Evolutionary conservation across 2,329 filamentous ascomycete species (phyloP).

Genomic region (Echinosphaeria canescens): DNA sequence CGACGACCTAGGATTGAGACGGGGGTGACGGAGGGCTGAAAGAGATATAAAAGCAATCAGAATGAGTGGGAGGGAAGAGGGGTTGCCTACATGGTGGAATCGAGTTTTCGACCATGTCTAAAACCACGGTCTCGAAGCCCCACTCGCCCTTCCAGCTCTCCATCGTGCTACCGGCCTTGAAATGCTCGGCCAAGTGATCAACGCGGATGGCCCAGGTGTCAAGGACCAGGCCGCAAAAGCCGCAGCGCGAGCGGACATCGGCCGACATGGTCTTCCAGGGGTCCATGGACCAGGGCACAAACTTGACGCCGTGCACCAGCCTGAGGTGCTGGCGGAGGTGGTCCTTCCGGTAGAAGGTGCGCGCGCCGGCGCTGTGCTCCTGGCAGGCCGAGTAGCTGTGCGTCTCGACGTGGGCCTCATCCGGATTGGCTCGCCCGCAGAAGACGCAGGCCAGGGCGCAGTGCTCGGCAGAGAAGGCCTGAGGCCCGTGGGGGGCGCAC

Average conservation of each 20-base stretch:
- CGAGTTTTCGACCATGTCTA: slow-evolving; percentile 42
- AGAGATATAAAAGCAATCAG: slow-evolving; percentile 1
- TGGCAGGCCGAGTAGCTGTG: slow-evolving; percentile 44
- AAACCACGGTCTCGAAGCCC: slow-evolving; percentile 39
- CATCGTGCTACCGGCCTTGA: slow-evolving; percentile 44
- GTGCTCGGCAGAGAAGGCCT: slow-evolving; percentile 33
- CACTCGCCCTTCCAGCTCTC: slow-evolving; percentile 49
- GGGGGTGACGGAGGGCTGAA: too few species aligned
- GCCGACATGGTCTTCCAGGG: slow-evolving; percentile 36
- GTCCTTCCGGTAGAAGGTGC: slow-evolving; percentile 45
- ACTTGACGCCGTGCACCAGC: slow-evolving; percentile 41
- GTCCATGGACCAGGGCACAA: slow-evolving; percentile 40
- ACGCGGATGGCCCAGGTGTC: slow-evolving; percentile 37
- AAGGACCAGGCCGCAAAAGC: slow-evolving; percentile 41
- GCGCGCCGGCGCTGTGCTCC: slow-evolving; percentile 37
- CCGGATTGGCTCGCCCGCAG: slow-evolving; percentile 31
- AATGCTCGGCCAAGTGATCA: slow-evolving; percentile 45
- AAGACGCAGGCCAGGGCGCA: slow-evolving; percentile 34
- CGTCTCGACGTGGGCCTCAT: slow-evolving; percentile 29
- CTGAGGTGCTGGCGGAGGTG: slow-evolving; percentile 44
- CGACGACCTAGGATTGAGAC: too few species aligned
- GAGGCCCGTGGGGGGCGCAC: slow-evolving; percentile 34
- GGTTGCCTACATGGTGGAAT: slow-evolving; percentile 42
- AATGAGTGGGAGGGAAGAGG: slow-evolving; percentile 10
- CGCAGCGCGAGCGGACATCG: slow-evolving; percentile 39